These are phyloP conservation scores for Melastoma malabathricum DNA, from an alignment of 345 rosid genomes.

Conservation along the genomic window DNA sequence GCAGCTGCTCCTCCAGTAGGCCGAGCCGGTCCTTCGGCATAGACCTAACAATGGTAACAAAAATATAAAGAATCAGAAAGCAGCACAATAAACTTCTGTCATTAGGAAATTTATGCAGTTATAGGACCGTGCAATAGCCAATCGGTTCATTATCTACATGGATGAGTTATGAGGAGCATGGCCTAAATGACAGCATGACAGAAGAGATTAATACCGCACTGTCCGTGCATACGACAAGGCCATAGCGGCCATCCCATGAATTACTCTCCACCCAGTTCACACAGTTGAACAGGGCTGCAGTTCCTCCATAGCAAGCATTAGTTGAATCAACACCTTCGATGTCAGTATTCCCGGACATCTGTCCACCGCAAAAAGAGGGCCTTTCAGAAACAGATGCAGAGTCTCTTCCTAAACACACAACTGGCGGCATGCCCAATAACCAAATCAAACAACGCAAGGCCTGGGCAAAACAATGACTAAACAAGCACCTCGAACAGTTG, in stretches of 20 bases:
- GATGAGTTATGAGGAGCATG: no score
- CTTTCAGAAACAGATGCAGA: neutral
- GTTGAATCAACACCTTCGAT: conserved; percentile 97
- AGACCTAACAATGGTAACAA: conserved; percentile 48
- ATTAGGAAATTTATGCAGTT: no score
- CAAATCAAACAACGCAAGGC: neutral
- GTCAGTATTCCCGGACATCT: conserved; percentile 88
- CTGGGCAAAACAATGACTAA: neutral
- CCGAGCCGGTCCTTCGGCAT: conserved; percentile 97
- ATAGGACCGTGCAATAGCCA: no score
- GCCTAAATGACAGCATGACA: neutral
- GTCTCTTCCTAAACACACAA: no score
- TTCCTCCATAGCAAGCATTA: conserved; percentile 97
- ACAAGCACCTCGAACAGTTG: conserved; percentile 80
- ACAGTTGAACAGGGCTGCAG: conserved; percentile 91
- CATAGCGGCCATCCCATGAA: conserved; percentile 98
- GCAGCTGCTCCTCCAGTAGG: conserved; percentile 99
- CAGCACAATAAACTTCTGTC: neutral
- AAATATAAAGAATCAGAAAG: no score
- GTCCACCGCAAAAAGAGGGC: conserved; percentile 1
- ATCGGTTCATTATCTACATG: no score
- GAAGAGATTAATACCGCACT: conserved; percentile 60
- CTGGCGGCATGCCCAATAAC: neutral
- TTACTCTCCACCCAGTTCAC: conserved; percentile 98
- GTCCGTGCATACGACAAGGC: conserved; percentile 88